Percentiles rank a stretch among this genome's conserved stretches.
These are phyloP conservation scores for Lachnellula hyalina DNA, from an alignment of 2,329 filamentous ascomycete species.

Conservation along the genomic window DNA sequence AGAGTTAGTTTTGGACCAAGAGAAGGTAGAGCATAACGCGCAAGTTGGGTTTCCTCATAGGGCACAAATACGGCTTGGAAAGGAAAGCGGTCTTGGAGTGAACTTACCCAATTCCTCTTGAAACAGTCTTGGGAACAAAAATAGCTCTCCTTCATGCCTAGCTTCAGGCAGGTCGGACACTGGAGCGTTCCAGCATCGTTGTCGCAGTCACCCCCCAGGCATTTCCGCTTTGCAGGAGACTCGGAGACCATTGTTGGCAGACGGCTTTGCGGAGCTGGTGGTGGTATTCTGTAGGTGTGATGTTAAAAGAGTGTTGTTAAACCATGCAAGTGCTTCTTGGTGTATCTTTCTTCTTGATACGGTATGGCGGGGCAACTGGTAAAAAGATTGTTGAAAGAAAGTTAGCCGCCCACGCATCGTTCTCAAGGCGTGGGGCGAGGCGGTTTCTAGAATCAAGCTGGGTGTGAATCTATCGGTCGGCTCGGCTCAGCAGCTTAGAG, in stretches of 20 bases:
- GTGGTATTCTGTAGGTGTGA: neutral
- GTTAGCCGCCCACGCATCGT: slow-evolving; percentile 17
- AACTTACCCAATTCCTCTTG: slow-evolving; percentile 91
- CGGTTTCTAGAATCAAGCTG: slow-evolving; percentile 4
- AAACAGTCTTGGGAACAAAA: slow-evolving; percentile 99
- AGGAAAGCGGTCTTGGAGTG: neutral
- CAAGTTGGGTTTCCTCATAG: neutral
- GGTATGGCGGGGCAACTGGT: slow-evolving; percentile 14
- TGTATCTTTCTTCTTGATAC: neutral
- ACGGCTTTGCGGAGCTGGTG: neutral
- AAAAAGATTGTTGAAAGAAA: slow-evolving; percentile 5
- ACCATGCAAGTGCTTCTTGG: neutral
- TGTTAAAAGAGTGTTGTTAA: neutral
- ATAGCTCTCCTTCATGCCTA: slow-evolving; percentile 81
- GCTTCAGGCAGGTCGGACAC: slow-evolving; percentile 91
- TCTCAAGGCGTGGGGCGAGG: slow-evolving; percentile 4
- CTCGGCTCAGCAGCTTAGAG: too few relatives aligned
- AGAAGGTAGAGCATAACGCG: neutral
- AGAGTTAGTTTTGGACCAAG: slow-evolving; percentile 10
- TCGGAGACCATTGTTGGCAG: slow-evolving; percentile 30
- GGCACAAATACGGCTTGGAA: neutral
- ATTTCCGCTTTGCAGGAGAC: slow-evolving; percentile 59
- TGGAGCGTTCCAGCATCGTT: slow-evolving; percentile 84
- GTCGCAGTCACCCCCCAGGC: slow-evolving; percentile 74
- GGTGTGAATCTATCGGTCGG: slow-evolving; percentile 1